Base-by-base conservation (phyloP, 2,329 filamentous ascomycete genomes). In the Sarocladium strictum region DNA sequence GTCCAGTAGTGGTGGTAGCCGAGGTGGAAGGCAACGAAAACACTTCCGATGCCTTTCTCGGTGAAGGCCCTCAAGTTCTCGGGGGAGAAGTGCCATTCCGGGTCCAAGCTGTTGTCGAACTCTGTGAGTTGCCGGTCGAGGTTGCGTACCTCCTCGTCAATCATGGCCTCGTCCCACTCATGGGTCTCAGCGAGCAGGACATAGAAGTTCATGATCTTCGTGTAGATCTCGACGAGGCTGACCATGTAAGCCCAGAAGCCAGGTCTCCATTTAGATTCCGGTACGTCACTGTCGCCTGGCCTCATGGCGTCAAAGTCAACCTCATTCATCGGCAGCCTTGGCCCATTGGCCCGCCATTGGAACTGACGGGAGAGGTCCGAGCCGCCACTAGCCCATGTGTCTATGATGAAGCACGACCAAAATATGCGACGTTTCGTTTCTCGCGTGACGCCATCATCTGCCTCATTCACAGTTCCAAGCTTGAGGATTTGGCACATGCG, bases 1-100 rank as follows among this genome's bases (percentile, higher is more conserved):
- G 65, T 69, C 6, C 58, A 61, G 52, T 70, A 70, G 41, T 70
- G 66, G 17, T 70, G 64, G 33, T 64, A 67, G 14, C 67, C 67
- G 1, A 69, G 56, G 58, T 70, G 67, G 40, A 70, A 64, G 19
- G 67, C 67, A 1, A 69, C 54, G 41, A 69, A 70, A 3, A 64
- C 59, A 6, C 66, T 61, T 0, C 67, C 68, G 1, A 64, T 41
- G 3, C 67, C 67, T 10, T 59, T 60, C 1, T 27, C 21, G 0
- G 63, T 56, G 29, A 67, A 64, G 2, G 33, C 17, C 12, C 40
- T 54, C 0, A 70, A 51, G 7, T 69, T 69, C 6, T 66, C 63
- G 9, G 45, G 40, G 1, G 62, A 67, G 17, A 61, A 64, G 5
- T 53, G 24, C 6, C 67, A 33, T 1, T 27, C 41, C 2, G 61